These are phyloP conservation scores for Solanum neorickii DNA, from an alignment of 257 asterid species.

Conservation along the genomic window DNA sequence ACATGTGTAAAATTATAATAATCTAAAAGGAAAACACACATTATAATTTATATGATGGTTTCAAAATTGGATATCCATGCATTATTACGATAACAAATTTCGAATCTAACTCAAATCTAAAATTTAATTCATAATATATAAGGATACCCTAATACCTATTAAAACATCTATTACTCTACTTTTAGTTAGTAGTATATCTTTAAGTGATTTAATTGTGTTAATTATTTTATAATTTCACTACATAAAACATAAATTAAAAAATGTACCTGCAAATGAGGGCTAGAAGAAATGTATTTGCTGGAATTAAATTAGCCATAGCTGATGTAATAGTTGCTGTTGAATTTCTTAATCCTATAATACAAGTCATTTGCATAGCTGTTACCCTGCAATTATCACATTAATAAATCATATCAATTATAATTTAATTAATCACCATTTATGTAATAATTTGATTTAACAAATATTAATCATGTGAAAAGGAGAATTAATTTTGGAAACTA, in stretches of 20 bases:
- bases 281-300: slow-evolving; percentile 65
- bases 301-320: slow-evolving; percentile 56
- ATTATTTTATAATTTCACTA: background rate
- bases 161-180: no score
- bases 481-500: background rate
- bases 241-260: background rate
- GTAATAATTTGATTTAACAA: background rate
- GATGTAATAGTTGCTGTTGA: slow-evolving; percentile 84
- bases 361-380: slow-evolving; percentile 63
- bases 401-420: no score
- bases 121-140: no score
- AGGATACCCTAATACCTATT: no score
- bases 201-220: background rate
- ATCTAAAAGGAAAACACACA: no score
- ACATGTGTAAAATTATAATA: no score
- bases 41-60: no score
- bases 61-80: background rate
- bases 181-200: background rate
- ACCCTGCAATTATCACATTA: slow-evolving; percentile 30
- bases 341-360: slow-evolving; percentile 63
- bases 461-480: background rate
- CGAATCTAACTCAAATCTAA: no score
- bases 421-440: background rate
- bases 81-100: no score
- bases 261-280: slow-evolving; percentile 57